Evolutionary conservation across 169 alveolate genomes (phyloP).

Genomic region (Plasmodium vivax): DNA sequence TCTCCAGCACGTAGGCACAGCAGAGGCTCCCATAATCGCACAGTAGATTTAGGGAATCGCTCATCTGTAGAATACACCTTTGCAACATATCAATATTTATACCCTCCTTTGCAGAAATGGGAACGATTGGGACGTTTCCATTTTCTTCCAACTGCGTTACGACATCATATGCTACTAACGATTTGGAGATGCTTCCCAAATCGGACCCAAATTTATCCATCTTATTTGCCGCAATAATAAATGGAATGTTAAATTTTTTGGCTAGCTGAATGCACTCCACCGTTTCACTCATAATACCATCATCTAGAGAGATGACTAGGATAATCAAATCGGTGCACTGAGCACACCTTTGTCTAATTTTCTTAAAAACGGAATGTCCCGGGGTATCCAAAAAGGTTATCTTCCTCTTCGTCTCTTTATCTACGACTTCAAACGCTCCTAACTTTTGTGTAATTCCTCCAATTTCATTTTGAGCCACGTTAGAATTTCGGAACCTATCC

Average conservation of each 20-base stretch:
- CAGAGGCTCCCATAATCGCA: constrained; percentile 77
- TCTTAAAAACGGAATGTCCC: constrained; percentile 95
- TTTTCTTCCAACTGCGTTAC: constrained; percentile 79
- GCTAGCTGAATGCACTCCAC: constrained; percentile 91
- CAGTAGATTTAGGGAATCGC: constrained; percentile 82
- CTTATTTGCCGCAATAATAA: constrained; percentile 93
- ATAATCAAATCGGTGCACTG: constrained; percentile 94
- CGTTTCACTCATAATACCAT: constrained; percentile 95
- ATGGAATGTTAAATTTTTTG: constrained; percentile 81
- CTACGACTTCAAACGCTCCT: constrained; percentile 92
- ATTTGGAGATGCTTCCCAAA: constrained; percentile 72
- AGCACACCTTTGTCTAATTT: constrained; percentile 94
- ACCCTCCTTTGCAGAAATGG: constrained; percentile 89
- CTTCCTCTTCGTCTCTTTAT: constrained; percentile 79
- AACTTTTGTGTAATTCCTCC: constrained; percentile 95
- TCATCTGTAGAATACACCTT: constrained; percentile 81
- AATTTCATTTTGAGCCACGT: constrained; percentile 87
- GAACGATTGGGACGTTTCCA: constrained; percentile 86
- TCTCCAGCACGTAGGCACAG: constrained; percentile 83
- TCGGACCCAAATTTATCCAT: constrained; percentile 83
- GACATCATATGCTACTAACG: constrained; percentile 81
- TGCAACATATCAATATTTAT: constrained; percentile 85
- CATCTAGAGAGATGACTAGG: constrained; percentile 95
- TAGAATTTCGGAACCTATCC: constrained; percentile 82
- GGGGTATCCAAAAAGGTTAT: constrained; percentile 96